phyloP scores from a whole-genome alignment of 2,329 filamentous ascomycete species.

The Colletotrichum horii region DNA sequence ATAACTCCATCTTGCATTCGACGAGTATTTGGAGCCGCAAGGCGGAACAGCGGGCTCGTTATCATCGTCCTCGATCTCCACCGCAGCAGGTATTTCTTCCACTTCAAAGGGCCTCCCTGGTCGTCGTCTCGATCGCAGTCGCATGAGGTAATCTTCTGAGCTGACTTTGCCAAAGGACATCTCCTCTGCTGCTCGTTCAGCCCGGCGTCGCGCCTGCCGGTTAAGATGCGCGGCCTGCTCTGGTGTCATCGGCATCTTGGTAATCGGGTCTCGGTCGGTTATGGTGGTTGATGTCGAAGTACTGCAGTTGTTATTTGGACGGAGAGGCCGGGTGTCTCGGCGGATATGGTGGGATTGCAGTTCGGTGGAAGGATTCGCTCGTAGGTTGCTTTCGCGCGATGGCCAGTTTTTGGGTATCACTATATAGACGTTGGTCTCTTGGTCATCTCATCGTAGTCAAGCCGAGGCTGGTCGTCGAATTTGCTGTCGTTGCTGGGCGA shows the following conservation, averaged over 20 bases:
- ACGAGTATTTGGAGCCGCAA: background rate
- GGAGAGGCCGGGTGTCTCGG: background rate
- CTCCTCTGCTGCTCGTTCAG: conserved; percentile 15
- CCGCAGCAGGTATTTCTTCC: background rate
- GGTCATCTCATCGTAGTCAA: background rate
- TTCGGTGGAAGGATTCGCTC: background rate
- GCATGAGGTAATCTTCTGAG: conserved; percentile 12
- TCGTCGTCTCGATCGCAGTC: conserved; percentile 4
- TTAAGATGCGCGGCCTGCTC: conserved; percentile 5
- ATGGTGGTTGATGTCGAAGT: background rate
- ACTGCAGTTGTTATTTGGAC: background rate
- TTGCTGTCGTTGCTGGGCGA: background rate
- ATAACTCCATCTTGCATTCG: background rate
- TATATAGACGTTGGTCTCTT: background rate
- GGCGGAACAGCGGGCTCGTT: background rate
- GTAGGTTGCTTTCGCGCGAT: background rate
- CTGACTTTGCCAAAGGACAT: conserved; percentile 9
- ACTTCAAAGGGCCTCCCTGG: conserved; percentile 5
- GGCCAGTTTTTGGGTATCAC: background rate
- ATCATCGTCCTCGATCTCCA: conserved; percentile 6
- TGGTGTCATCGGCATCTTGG: background rate
- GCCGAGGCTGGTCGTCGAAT: background rate
- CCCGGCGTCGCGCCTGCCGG: conserved; percentile 8
- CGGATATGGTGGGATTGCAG: background rate
- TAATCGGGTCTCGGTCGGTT: background rate